phyloP scores from a whole-genome alignment of 2,329 filamentous ascomycete genomes.

The Ciborinia camelliae region DNA sequence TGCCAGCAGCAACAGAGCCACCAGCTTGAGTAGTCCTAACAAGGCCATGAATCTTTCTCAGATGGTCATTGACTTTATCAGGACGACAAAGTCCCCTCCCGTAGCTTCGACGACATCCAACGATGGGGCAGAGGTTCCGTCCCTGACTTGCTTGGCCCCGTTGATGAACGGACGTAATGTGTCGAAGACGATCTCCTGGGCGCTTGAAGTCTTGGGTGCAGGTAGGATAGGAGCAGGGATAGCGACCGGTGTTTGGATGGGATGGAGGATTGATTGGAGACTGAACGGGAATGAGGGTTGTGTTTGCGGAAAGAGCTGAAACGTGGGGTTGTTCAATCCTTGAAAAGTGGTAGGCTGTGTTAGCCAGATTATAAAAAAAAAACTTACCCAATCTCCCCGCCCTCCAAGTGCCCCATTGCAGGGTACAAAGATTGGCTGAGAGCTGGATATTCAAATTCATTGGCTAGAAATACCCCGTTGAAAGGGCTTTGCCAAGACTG shows the following conservation, averaged over 20 bases:
- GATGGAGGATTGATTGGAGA: not conserved
- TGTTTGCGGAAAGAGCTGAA: not conserved
- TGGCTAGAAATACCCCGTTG: not conserved
- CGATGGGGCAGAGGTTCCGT: not conserved
- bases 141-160: not conserved
- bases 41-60: constrained; percentile 5
- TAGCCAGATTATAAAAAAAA: not conserved
- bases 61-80: constrained; percentile 6
- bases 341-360: not conserved
- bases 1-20: not conserved
- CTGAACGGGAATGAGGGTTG: not conserved
- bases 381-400: not conserved
- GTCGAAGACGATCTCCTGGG: not conserved
- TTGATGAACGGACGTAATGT: constrained; percentile 3
- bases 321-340: not conserved
- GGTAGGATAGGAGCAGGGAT: not conserved
- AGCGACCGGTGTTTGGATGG: not conserved
- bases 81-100: constrained; percentile 5
- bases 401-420: not conserved
- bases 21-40: not conserved
- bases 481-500: not conserved
- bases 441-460: not conserved
- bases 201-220: not conserved
- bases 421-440: not conserved
- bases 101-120: constrained; percentile 1